phyloP scores from a whole-genome alignment of 352 stramenopile genomes.

The Elongisporangium senticosum region DNA sequence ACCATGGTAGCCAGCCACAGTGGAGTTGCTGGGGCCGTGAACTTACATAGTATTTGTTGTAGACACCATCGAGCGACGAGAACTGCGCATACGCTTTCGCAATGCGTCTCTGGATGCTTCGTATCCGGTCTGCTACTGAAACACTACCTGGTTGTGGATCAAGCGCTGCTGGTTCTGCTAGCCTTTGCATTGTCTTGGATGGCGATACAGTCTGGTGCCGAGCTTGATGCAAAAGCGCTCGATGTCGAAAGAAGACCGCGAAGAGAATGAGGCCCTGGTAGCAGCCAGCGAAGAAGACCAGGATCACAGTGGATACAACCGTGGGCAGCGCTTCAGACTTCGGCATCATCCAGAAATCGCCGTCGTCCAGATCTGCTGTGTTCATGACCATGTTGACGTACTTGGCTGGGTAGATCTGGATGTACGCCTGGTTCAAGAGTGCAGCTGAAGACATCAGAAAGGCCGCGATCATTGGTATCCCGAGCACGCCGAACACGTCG shows the following conservation, averaged over 20 bases:
- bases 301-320: slow-evolving; percentile 23
- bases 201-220: background rate
- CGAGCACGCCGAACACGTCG: slow-evolving; percentile 37
- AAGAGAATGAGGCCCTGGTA: slow-evolving; percentile 30
- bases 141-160: background rate
- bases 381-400: slow-evolving; percentile 41
- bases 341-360: slow-evolving; percentile 41
- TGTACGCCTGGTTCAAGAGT: slow-evolving; percentile 26
- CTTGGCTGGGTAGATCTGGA: slow-evolving; percentile 35
- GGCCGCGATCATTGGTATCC: slow-evolving; percentile 28
- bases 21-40: no score
- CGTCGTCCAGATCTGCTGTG: slow-evolving; percentile 32
- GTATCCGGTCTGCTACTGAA: background rate
- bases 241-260: slow-evolving; percentile 25
- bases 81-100: background rate
- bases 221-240: background rate
- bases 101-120: background rate
- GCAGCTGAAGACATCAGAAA: slow-evolving; percentile 28
- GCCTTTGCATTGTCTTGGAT: background rate
- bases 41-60: slow-evolving; percentile 38
- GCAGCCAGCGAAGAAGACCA: slow-evolving; percentile 23
- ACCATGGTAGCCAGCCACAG: no score
- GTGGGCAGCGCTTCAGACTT: slow-evolving; percentile 17
- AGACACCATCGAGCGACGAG: slow-evolving; percentile 17
- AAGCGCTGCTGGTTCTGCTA: background rate